These are phyloP conservation scores for Marasmius oreades DNA, from an alignment of 1,284 basidiomycete species.

Conservation along the genomic window DNA sequence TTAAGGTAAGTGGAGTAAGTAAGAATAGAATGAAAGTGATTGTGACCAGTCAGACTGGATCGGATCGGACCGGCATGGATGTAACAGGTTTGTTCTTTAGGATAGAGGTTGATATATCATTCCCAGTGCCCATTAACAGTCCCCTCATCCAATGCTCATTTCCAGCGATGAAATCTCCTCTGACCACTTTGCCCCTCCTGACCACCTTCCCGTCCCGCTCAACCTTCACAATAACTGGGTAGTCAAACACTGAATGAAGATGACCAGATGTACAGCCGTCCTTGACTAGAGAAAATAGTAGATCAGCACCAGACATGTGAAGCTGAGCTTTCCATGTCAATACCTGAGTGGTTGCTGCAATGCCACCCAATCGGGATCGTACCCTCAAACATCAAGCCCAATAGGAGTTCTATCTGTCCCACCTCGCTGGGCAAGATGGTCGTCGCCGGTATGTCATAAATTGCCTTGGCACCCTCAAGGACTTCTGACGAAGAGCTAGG, in stretches of 20 bases:
- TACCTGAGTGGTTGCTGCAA: conserved; percentile 45
- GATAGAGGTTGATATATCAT: too few species aligned
- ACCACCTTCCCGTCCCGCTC: too few species aligned
- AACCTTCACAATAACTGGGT: conserved; percentile 11
- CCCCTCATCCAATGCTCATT: too few species aligned
- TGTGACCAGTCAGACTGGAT: too few species aligned
- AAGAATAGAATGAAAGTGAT: too few species aligned
- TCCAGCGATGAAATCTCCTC: too few species aligned
- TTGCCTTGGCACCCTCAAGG: not conserved
- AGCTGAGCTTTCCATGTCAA: not conserved
- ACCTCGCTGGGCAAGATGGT: conserved; percentile 22
- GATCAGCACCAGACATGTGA: not conserved
- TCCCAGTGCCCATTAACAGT: too few species aligned
- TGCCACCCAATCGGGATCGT: conserved; percentile 48
- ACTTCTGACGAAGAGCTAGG: conserved; percentile 27
- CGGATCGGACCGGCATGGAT: too few species aligned
- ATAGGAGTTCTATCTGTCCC: conserved; percentile 46
- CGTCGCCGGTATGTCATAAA: conserved; percentile 23
- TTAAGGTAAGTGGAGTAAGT: too few species aligned
- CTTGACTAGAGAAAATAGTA: conserved; percentile 19
- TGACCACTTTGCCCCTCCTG: too few species aligned
- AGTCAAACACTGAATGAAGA: conserved; percentile 20
- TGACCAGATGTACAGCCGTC: conserved; percentile 33
- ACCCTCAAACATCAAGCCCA: conserved; percentile 38
- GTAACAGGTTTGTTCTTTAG: too few species aligned